Evolutionary conservation across 371 early-diverging fungal species (phyloP).

Genomic region (Mortierella sp.): DNA sequence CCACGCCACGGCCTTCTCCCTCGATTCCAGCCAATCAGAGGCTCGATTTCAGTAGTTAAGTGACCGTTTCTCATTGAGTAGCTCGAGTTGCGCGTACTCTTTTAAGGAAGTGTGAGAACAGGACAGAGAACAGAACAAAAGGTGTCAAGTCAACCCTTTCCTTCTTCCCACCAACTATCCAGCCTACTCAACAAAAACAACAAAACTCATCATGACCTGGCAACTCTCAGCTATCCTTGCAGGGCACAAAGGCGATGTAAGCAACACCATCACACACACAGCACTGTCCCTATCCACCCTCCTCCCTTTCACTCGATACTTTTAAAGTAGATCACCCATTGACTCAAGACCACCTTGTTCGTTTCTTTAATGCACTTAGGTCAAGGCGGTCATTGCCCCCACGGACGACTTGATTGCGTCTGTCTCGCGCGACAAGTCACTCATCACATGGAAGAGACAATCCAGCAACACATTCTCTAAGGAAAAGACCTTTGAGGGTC

Average conservation of each 20-base stretch:
- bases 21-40: neutral
- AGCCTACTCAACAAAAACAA: neutral
- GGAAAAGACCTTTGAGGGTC: constrained; percentile 72
- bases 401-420: constrained; percentile 78
- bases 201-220: constrained; percentile 30
- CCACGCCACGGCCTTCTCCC: neutral
- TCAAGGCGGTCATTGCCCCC: constrained; percentile 77
- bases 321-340: no score
- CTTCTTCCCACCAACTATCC: neutral
- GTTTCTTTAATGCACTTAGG: constrained; percentile 59
- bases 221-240: constrained; percentile 52
- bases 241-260: constrained; percentile 56
- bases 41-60: neutral
- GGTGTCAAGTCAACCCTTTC: neutral
- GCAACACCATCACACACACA: neutral
- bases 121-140: neutral
- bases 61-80: neutral
- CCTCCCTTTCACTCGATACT: no score
- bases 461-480: constrained; percentile 64
- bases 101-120: neutral
- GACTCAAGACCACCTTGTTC: neutral
- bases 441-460: constrained; percentile 72
- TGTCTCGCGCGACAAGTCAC: constrained; percentile 85
- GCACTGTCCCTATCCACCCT: neutral
- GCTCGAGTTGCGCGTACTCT: neutral